Percentiles rank a stretch among this genome's conserved stretches.
phyloP scores from a whole-genome alignment of 768 basidiomycete species.

The Gyrodon lividus region DNA sequence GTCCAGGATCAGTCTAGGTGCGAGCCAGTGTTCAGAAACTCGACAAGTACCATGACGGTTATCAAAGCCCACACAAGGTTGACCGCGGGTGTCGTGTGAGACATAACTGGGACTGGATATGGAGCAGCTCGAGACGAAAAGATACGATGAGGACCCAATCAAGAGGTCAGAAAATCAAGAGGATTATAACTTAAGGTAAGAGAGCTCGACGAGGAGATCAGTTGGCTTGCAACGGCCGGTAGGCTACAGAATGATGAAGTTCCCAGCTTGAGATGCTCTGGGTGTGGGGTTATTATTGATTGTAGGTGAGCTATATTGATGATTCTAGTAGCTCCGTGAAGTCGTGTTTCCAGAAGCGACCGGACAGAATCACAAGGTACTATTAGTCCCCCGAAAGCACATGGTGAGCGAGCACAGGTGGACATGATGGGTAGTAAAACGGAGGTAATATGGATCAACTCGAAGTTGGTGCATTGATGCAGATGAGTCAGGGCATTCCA shows the following conservation, averaged over 20 bases:
- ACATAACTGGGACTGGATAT: slow-evolving; percentile 41
- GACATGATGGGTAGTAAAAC: neutral
- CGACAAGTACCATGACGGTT: slow-evolving; percentile 44
- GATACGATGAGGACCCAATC: slow-evolving; percentile 1
- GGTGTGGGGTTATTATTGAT: no score
- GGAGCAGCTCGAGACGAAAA: slow-evolving; percentile 1
- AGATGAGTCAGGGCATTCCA: no score
- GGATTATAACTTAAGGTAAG: neutral
- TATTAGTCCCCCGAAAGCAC: neutral
- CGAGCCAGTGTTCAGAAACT: neutral
- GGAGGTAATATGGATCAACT: no score
- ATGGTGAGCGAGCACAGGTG: neutral
- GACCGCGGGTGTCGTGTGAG: slow-evolving; percentile 59
- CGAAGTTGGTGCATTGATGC: no score
- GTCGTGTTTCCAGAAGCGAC: neutral
- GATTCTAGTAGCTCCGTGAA: no score
- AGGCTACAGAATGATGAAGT: neutral
- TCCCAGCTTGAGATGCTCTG: neutral
- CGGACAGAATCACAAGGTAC: neutral
- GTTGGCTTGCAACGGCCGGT: neutral
- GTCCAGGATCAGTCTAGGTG: neutral
- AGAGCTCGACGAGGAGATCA: slow-evolving; percentile 13
- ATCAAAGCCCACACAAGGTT: slow-evolving; percentile 65
- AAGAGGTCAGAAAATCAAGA: slow-evolving; percentile 14
- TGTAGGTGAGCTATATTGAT: no score